Evolutionary conservation across 495 filamentous ascomycete species (phyloP), one percentile per base, ranked within the genome.

Genomic region (Peziza echinospora): DNA sequence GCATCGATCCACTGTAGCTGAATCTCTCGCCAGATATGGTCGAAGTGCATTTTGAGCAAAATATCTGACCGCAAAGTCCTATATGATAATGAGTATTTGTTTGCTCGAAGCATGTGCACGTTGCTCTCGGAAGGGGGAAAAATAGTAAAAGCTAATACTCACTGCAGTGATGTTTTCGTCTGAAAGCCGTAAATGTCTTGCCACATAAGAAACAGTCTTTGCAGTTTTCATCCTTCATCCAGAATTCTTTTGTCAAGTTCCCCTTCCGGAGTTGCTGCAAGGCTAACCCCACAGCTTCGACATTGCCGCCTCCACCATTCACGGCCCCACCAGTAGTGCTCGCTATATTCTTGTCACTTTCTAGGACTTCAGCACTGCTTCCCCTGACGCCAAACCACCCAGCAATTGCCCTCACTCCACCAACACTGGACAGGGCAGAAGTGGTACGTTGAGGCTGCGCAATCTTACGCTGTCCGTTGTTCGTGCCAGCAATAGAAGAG

Each of bases 151-250:
- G 13, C 7, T 11, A 16, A 6, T 40, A 62, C 43, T 76, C 81
- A 55, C 91, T 75, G 58, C 91, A 99, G 57, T 99, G 91, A 63
- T 99, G 91, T 57, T 96, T 96, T 47, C 91, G 74, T 47, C 91
- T 73, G 57, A 93, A 96, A 19, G 91, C 91, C n/a, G n/a, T n/a
- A n/a, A n/a, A 37, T 17, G 82, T 70, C 51, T 83, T 78, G 39
- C 77, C 79, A 55, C 91, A 99, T 41, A 82, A 70, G 57, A 96
- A 99, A 59, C 91, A 99, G 53, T 94, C 87, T 62, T 87, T 96
- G 41, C 85, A 87, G 57, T 91, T 93, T 57, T 96, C 91, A 63
- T 99, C 91, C 41, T 82, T 80, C 91, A 99, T 99, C 91, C 91
- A 99, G 58, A 91, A 96, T 46, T 93, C 84, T 59, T 81, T 87